Percentiles rank a stretch among this genome's conserved stretches.
Conservation (phyloP, 345 rosid genomes). For the Dipteronia sinensis region DNA sequence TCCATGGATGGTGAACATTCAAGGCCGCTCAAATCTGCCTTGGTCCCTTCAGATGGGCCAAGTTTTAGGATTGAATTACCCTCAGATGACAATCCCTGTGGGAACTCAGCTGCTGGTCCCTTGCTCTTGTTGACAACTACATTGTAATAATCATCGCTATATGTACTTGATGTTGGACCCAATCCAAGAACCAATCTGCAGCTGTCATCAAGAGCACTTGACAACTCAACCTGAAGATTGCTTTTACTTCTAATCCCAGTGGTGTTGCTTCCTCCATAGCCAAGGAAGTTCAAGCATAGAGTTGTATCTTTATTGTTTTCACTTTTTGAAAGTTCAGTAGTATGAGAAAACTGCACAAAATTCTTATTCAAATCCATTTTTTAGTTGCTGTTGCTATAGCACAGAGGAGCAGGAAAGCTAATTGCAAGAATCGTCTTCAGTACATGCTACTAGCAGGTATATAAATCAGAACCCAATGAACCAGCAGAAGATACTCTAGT, state of each 20-base stretch:
- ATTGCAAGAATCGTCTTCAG: slow-evolving; percentile 23
- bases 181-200: slow-evolving; percentile 90
- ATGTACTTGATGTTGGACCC: slow-evolving; percentile 78
- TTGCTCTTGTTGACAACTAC: slow-evolving; percentile 42
- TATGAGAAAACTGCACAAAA: slow-evolving; percentile 36
- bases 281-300: slow-evolving; percentile 61
- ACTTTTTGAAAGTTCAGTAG: slow-evolving; percentile 40
- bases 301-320: slow-evolving; percentile 71
- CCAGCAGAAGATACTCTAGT: slow-evolving; percentile 19
- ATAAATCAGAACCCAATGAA: slow-evolving; percentile 36
- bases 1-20: slow-evolving; percentile 54
- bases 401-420: slow-evolving; percentile 9
- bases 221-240: slow-evolving; percentile 46
- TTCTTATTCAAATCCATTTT: slow-evolving; percentile 72
- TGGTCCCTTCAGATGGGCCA: slow-evolving; percentile 66
- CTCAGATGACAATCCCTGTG: slow-evolving; percentile 46
- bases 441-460: slow-evolving; percentile 26
- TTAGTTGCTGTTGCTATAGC: slow-evolving; percentile 15
- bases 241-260: slow-evolving; percentile 35
- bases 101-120: slow-evolving; percentile 31
- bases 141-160: slow-evolving; percentile 38
- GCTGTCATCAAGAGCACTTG: slow-evolving; percentile 61
- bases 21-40: slow-evolving; percentile 41
- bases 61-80: slow-evolving; percentile 69
- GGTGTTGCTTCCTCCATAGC: slow-evolving; percentile 49